Evolutionary conservation across 768 basidiomycete genomes (phyloP).

Genomic region (Amanita thiersii): DNA sequence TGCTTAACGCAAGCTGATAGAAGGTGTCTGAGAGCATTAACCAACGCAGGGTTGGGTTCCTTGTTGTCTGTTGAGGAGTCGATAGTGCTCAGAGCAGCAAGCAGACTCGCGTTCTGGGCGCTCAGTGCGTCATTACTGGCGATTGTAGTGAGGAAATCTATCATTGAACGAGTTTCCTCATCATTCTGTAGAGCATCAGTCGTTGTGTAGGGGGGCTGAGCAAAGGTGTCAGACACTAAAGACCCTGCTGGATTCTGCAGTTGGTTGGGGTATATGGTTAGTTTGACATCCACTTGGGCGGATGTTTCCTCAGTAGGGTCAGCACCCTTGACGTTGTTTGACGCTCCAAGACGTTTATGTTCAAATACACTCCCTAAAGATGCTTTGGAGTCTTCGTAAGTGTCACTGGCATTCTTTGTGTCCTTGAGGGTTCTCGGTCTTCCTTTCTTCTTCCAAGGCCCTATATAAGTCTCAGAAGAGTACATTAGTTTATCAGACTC

Average conservation of each 20-base stretch:
- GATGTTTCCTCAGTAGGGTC: no score
- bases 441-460: conserved; percentile 38
- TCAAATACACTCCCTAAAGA: no score
- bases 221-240: no score
- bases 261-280: no score
- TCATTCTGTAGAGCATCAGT: no score
- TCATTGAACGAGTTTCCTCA: conserved; percentile 14
- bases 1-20: conserved; percentile 25
- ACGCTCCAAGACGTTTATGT: no score
- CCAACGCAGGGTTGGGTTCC: conserved; percentile 30
- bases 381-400: background rate
- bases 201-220: no score
- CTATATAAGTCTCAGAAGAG: conserved; percentile 32
- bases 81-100: conserved; percentile 25
- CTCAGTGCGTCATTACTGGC: conserved; percentile 16
- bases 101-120: conserved; percentile 23
- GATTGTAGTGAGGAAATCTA: conserved; percentile 23
- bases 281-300: no score
- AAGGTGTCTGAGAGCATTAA: conserved; percentile 44
- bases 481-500: conserved; percentile 35
- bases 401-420: conserved; percentile 7
- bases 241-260: no score
- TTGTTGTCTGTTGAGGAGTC: conserved; percentile 13
- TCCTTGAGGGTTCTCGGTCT: no score
- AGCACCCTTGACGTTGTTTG: no score